Conservation (phyloP, 192 early-diverging fungal genomes). For the Entomortierella parvispora region DNA sequence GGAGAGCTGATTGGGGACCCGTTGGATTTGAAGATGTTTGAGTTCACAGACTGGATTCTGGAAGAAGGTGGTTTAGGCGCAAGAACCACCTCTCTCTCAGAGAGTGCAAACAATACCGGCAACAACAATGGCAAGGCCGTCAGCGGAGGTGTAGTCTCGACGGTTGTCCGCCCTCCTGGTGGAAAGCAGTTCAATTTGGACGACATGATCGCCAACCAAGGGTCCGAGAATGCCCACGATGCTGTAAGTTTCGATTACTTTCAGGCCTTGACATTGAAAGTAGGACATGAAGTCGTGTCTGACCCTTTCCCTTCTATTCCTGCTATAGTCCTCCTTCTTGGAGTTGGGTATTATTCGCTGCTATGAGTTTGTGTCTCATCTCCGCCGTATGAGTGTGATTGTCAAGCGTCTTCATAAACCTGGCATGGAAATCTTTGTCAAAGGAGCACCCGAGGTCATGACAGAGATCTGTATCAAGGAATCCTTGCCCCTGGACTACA, state of each 20-base stretch:
- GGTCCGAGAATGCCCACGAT: constrained; percentile 29
- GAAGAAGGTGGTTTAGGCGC: constrained; percentile 81
- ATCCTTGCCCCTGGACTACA: constrained; percentile 87
- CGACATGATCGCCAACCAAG: constrained; percentile 46
- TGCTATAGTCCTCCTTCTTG: constrained; percentile 38
- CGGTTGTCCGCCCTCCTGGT: constrained; percentile 89
- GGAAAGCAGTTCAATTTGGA: constrained; percentile 69
- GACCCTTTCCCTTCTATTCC: neutral
- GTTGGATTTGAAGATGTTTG: constrained; percentile 98
- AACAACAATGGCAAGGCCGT: neutral
- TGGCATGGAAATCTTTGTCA: constrained; percentile 88
- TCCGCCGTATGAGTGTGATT: constrained; percentile 95
- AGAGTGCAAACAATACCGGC: constrained; percentile 7
- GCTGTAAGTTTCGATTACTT: constrained; percentile 9
- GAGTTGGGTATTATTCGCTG: constrained; percentile 86
- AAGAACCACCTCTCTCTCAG: constrained; percentile 8
- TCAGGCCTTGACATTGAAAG: neutral
- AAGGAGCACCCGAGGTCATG: constrained; percentile 98
- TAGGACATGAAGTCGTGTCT: neutral
- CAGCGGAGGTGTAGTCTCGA: constrained; percentile 68
- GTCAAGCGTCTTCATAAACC: constrained; percentile 74
- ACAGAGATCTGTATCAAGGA: constrained; percentile 85
- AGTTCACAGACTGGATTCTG: constrained; percentile 92
- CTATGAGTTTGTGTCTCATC: constrained; percentile 92
- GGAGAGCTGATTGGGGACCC: constrained; percentile 95